phyloP scores from a whole-genome alignment of 2,329 filamentous ascomycete species.

The Thielaviopsis euricoi region DNA sequence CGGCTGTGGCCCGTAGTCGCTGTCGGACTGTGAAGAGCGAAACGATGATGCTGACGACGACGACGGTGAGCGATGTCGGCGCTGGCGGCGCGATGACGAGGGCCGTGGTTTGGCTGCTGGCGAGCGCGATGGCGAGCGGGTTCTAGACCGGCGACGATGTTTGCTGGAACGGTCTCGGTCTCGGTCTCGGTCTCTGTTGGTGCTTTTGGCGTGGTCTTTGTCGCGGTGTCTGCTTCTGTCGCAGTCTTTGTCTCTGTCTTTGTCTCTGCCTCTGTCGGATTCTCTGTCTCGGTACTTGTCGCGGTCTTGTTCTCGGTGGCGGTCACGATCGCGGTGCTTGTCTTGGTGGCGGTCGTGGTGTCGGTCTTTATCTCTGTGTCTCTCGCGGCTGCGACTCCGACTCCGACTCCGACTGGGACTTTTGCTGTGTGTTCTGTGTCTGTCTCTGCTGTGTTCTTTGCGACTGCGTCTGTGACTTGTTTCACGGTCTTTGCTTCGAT shows the following conservation, averaged over 20 bases:
- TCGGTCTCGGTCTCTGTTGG: background rate
- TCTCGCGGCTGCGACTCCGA: too few species aligned
- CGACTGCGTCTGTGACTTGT: background rate
- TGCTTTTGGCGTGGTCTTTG: background rate
- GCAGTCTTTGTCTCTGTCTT: background rate
- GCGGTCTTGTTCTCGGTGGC: background rate
- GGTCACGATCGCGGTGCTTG: too few species aligned
- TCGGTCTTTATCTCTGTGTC: too few species aligned
- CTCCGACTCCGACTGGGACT: background rate
- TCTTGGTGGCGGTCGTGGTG: too few species aligned
- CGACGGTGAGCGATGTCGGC: background rate
- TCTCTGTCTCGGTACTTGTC: background rate
- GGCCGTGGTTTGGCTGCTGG: background rate
- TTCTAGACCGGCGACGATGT: background rate
- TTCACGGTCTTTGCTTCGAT: background rate
- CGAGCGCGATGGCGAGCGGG: background rate
- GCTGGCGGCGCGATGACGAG: background rate
- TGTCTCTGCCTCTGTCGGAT: background rate
- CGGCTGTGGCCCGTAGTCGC: conserved; percentile 5
- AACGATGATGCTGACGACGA: background rate
- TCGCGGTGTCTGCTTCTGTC: background rate
- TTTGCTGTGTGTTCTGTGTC: background rate
- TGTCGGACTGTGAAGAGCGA: too few species aligned
- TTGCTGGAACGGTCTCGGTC: background rate
- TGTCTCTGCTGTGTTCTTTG: background rate